A percentile compares a stretch with the other conserved stretches of the same genome.
These are phyloP conservation scores for Colletotrichum tropicicola DNA, from an alignment of 2,329 filamentous ascomycete genomes.

Conservation along the genomic window DNA sequence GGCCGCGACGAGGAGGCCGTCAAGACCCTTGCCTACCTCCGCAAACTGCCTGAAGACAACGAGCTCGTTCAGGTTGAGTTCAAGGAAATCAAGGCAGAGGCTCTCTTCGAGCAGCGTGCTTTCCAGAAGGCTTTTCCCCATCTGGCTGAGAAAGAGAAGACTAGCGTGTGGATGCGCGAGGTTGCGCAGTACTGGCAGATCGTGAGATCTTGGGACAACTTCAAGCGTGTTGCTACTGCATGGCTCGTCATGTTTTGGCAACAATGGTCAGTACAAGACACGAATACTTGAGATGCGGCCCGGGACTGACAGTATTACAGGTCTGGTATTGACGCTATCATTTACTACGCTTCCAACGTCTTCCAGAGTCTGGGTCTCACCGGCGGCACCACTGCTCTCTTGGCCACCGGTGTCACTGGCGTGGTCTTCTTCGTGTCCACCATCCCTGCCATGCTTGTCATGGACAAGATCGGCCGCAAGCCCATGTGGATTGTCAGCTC, in stretches of 20 bases:
- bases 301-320: conserved; percentile 19
- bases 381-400: conserved; percentile 65
- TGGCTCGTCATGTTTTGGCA: conserved; percentile 59
- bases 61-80: conserved; percentile 63
- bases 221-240: conserved; percentile 54
- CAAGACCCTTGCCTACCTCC: conserved; percentile 64
- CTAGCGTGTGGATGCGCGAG: conserved; percentile 52
- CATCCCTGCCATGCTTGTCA: conserved; percentile 43
- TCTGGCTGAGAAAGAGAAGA: conserved; percentile 46
- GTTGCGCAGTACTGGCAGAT: conserved; percentile 60
- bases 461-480: conserved; percentile 51
- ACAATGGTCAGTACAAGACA: conserved; percentile 43
- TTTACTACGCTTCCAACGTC: conserved; percentile 62
- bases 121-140: conserved; percentile 55
- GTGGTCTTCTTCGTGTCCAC: conserved; percentile 56
- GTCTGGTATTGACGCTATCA: conserved; percentile 47
- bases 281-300: neutral
- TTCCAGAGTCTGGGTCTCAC: conserved; percentile 71
- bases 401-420: conserved; percentile 71
- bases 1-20: conserved; percentile 44
- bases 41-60: conserved; percentile 66
- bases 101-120: conserved; percentile 49
- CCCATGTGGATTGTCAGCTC: conserved; percentile 48
- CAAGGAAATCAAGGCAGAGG: conserved; percentile 54
- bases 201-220: conserved; percentile 56